These are phyloP conservation scores for Hanseniaspora taiwanica DNA, from an alignment of 805 yeast genomes.

Conservation along the genomic window DNA sequence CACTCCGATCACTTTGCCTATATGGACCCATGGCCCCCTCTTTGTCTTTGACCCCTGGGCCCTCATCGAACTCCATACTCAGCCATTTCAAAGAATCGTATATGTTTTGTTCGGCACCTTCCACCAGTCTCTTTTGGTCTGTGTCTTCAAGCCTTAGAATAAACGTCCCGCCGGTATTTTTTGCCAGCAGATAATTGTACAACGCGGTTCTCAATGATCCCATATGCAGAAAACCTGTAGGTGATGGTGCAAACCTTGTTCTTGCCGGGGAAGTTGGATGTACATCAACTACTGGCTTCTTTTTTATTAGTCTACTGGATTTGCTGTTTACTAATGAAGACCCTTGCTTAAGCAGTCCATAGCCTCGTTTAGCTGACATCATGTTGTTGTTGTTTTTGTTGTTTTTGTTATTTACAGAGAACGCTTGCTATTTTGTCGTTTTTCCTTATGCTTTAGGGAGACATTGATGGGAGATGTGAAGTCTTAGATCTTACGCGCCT, in stretches of 20 bases:
- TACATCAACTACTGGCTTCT: constrained; percentile 11
- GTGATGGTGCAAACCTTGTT: constrained; percentile 95
- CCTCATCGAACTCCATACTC: constrained; percentile 66
- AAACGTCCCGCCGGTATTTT: constrained; percentile 67
- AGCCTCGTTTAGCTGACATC: background rate
- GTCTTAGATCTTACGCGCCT: no score
- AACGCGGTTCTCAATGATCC: constrained; percentile 91
- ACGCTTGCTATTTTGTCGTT: no score
- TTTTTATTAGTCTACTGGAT: background rate
- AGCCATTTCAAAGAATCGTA: constrained; percentile 71
- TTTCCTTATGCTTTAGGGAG: no score
- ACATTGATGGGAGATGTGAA: no score
- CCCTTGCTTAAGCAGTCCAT: background rate
- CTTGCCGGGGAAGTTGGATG: constrained; percentile 48
- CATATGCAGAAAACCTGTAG: constrained; percentile 88
- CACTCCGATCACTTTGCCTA: constrained; percentile 68
- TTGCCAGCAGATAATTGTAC: constrained; percentile 76
- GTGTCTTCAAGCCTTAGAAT: constrained; percentile 84
- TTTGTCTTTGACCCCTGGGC: constrained; percentile 36
- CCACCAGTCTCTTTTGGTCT: constrained; percentile 64
- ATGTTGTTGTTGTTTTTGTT: background rate
- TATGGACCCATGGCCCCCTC: constrained; percentile 52
- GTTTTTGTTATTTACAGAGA: no score
- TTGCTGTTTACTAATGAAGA: background rate
- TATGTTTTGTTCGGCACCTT: constrained; percentile 73